Evolutionary conservation across 2,329 filamentous ascomycete species (phyloP), one percentile per base, ranked within the genome.

Genomic region (Fusarium verticillioides): DNA sequence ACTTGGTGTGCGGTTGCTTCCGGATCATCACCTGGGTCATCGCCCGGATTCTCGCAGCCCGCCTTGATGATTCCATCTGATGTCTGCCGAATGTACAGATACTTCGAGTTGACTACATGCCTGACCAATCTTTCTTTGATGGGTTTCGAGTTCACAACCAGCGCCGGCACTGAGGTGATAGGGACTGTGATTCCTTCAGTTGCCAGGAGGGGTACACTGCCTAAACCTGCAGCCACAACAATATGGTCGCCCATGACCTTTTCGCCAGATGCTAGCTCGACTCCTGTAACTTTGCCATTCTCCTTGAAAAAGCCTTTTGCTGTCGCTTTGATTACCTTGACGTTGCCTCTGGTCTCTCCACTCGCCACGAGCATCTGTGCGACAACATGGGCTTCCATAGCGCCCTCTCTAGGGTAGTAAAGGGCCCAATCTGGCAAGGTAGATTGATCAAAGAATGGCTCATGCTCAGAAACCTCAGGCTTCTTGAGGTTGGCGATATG

Each of bases 71-170:
- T 37, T 2, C 71, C 71, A 10, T 74, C 63, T 9, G 21, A n/a
- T 7, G 71, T 69, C 28, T 74, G 71, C 1, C 71, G 44, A 46
- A 74, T 30, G 9, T 74, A 68, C 1, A 74, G 21, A 16, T 65
- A 61, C 13, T 72, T 64, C 1, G 67, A 68, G 47, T 74, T 74
- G 9, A 74, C 5, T 7, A 74, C 62, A 9, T 46, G 56, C 4
- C 37, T 50, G 1, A 69, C 37, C 26, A 69, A 2, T 0, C 21
- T 56, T 1, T 60, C 10, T 5, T 50, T 5, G 1, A 37, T 42
- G 1, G 71, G 71, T 7, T 74, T 72, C 7, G 60, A 58, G n/a
- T 72, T 72, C 18, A 72, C 67, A 1, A 74, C 36, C 18, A 74
- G 28, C 10, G 67, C 71, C 10, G 71, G 67, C 1, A 72, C 46